Base-by-base conservation (phyloP, 495 filamentous ascomycete species). In the Penicillium coffeae region DNA sequence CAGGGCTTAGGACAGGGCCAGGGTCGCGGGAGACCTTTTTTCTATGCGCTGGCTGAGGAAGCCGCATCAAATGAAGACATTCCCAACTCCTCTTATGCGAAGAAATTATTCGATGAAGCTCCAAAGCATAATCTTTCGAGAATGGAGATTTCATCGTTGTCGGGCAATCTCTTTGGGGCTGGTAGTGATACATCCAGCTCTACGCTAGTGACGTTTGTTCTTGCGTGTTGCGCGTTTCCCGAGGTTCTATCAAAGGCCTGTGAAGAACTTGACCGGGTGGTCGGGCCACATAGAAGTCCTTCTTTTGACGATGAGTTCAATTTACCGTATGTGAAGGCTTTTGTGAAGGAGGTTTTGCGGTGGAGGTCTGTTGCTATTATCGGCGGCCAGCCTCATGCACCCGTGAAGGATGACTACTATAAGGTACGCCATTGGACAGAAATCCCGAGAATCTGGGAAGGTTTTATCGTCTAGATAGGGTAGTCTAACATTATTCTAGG, bases 391-490 rank as follows among this genome's bases (percentile, higher is more conserved):
- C 79, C 82, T 1, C 83, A 85, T 54, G 67, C 70, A 6, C 67
- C 71, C 8, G 58, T 70, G 12, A 57, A 72, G 9, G 81, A 82
- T 46, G 78, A 84, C 50, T 64, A 74, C 33, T 77, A 78, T 51
- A 56, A 59, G 42, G 56, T 59, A 51, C 25, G n/a, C n/a, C n/a
- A n/a, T n/a, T n/a, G n/a, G n/a, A n/a, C n/a, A n/a, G n/a, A n/a
- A n/a, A n/a, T n/a, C n/a, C n/a, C n/a, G n/a, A n/a, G n/a, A n/a
- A n/a, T n/a, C n/a, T n/a, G n/a, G n/a, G n/a, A n/a, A n/a, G n/a
- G n/a, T n/a, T n/a, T n/a, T n/a, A n/a, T n/a, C n/a, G n/a, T n/a
- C n/a, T n/a, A n/a, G n/a, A n/a, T n/a, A 30, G 25, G 25, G 25
- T 4, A 5, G 25, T 5, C 53, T 40, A 35, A 44, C 34, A 44